Base-by-base conservation (phyloP, 1,284 basidiomycete species). In the Ganoderma leucocontextum region DNA sequence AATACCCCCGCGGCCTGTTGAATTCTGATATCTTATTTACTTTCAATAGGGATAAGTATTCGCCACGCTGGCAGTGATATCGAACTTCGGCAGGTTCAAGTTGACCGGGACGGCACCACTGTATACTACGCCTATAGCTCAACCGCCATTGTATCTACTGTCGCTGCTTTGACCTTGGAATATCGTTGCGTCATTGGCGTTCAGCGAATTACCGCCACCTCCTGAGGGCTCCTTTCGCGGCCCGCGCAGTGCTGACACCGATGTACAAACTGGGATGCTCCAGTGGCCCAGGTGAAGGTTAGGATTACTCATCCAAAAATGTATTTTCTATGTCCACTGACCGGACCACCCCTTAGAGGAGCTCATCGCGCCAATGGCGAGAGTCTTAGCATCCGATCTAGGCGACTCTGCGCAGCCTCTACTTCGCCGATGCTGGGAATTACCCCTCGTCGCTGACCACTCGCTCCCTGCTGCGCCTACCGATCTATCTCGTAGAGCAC, bases 401-500 rank as follows among this genome's bases (percentile, higher is more conserved):
- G 47, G 29, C 52, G 15, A 35, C 29, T 55, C 29, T 55, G 52
- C 52, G 29, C 29, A 33, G 52, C 6, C 15, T 53, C 29, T 53
- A 13, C 15, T 22, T 29, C 29, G 52, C 52, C 29, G 52, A 17
- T 29, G 52, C n/a, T 53, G 52, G 52, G 52, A 55, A 55, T 35
- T 35, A 15, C 22, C 22, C 49, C 49, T 47, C 44, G 1, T 44
- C 42, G 42, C 42, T 44, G 42, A 44, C 42, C 44, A 22, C 44
- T 47, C 44, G 44, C 49, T 29, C 29, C 49, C 22, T 52, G 4
- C 49, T 29, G 25, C 52, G 52, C 15, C 29, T 35, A 29, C 25
- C 52, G 22, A 55, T 35, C 29, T 22, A 35, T 33, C 52, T 55
- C 52, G 52, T 19, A 29, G 52, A 55, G 52, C 52, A 55, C 52